These are phyloP conservation scores for Neurospora sp. DNA, from an alignment of 2,329 filamentous ascomycete species.

Conservation along the genomic window DNA sequence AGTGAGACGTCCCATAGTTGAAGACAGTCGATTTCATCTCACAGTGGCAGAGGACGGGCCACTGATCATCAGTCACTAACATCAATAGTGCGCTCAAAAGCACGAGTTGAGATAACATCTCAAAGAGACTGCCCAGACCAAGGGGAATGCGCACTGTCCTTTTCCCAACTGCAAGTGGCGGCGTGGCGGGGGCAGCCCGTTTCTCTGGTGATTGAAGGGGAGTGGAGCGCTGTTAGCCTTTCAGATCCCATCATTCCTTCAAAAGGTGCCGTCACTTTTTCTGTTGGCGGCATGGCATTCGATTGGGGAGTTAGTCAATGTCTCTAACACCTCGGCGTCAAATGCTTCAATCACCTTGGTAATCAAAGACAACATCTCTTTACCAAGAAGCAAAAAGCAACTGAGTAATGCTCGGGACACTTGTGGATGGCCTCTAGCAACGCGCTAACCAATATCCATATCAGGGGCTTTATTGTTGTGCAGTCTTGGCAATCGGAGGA, in stretches of 20 bases:
- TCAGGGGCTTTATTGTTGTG: neutral
- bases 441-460: neutral
- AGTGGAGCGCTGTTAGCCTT: neutral
- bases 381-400: neutral
- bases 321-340: neutral
- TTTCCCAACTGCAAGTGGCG: neutral
- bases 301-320: neutral
- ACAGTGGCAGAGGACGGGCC: neutral
- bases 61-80: neutral
- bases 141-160: neutral
- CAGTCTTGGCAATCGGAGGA: neutral
- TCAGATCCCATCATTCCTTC: neutral
- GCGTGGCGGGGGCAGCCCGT: neutral
- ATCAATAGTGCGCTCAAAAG: neutral
- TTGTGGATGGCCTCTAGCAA: neutral
- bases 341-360: neutral
- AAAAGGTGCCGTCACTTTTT: neutral
- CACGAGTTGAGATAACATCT: neutral
- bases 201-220: neutral
- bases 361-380: neutral
- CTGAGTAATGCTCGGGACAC: neutral
- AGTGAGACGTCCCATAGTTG: neutral
- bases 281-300: neutral
- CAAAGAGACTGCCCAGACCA: neutral
- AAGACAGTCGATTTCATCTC: neutral